Conservation (phyloP, 768 basidiomycete genomes). For the Phaeotremella fagi region DNA sequence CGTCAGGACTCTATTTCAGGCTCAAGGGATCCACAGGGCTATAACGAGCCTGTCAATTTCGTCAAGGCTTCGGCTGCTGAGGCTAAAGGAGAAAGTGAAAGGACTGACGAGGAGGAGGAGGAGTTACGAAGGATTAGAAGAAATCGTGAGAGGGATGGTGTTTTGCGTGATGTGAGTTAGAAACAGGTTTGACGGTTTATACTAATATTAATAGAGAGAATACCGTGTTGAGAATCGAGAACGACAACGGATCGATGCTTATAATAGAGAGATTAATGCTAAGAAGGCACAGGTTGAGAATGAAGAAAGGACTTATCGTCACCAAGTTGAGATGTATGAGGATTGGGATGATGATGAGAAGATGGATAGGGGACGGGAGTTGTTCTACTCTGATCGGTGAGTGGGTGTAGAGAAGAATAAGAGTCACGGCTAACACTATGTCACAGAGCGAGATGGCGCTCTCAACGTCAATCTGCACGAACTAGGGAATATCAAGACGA, state of each 20-base stretch:
- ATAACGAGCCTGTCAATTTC: slow-evolving; percentile 74
- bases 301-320: slow-evolving; percentile 27
- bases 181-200: not conserved
- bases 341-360: slow-evolving; percentile 80
- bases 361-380: slow-evolving; percentile 85
- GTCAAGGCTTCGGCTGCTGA: slow-evolving; percentile 56
- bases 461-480: slow-evolving; percentile 64
- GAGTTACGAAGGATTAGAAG: slow-evolving; percentile 70
- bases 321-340: slow-evolving; percentile 59
- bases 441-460: slow-evolving; percentile 76
- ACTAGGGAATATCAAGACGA: slow-evolving; percentile 73
- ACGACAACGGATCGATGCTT: slow-evolving; percentile 62
- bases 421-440: not conserved
- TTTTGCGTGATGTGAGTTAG: slow-evolving; percentile 72
- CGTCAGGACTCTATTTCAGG: no score
- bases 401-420: slow-evolving; percentile 32
- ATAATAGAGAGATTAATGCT: slow-evolving; percentile 45
- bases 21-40: slow-evolving; percentile 68
- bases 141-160: slow-evolving; percentile 72
- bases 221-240: slow-evolving; percentile 90
- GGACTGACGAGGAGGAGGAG: slow-evolving; percentile 87
- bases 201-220: slow-evolving; percentile 61
- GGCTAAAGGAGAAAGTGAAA: slow-evolving; percentile 52
- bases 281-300: slow-evolving; percentile 30
- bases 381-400: slow-evolving; percentile 86